These are phyloP conservation scores for Suhomyces xylopsoci DNA, from an alignment of 805 yeast species.

Conservation along the genomic window DNA sequence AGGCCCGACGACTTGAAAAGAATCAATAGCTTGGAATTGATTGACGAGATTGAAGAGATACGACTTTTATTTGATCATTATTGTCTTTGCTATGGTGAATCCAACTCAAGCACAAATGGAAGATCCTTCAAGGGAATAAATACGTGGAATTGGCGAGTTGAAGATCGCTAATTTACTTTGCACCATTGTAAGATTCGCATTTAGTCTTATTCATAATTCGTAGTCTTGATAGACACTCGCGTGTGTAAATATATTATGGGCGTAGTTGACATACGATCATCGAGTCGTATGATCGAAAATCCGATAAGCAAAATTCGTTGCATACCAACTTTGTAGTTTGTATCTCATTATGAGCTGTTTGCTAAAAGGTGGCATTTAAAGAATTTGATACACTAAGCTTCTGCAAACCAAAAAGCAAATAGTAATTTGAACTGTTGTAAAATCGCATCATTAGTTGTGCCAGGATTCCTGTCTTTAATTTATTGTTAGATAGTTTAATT, in stretches of 20 bases:
- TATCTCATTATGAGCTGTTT: neutral
- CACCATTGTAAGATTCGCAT: neutral
- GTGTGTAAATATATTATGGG: neutral
- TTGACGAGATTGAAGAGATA: constrained; percentile 77
- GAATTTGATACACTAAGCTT: neutral
- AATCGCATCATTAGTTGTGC: neutral
- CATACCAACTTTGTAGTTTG: neutral
- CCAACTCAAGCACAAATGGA: neutral
- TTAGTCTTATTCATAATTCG: neutral
- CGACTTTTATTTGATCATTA: constrained; percentile 61
- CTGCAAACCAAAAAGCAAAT: neutral
- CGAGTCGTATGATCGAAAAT: neutral
- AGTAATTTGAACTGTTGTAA: neutral
- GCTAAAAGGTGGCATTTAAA: neutral
- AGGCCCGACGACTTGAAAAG: constrained; percentile 36
- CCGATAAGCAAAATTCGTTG: neutral
- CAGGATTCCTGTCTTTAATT: neutral
- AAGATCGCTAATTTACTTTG: neutral
- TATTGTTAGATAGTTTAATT: no score
- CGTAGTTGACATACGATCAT: neutral
- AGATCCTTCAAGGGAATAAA: constrained; percentile 5
- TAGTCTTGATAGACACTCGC: neutral
- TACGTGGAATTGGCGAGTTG: constrained; percentile 7
- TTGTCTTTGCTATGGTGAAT: constrained; percentile 38
- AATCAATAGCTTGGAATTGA: constrained; percentile 54